phyloP scores from a whole-genome alignment of 345 rosid species.

The Erucastrum elatum region DNA sequence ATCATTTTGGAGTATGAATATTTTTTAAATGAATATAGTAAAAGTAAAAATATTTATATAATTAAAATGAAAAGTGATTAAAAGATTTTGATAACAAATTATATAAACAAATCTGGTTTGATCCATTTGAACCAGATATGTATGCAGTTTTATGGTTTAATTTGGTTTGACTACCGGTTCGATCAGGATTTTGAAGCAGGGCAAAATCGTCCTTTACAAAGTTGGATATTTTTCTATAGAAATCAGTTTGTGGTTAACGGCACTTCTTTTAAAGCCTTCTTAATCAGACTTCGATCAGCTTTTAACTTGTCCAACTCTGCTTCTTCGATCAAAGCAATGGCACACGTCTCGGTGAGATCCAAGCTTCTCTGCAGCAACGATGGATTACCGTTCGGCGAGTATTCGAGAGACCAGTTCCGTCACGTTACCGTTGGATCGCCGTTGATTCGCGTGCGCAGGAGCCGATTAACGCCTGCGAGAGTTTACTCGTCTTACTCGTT shows the following conservation, averaged over 20 bases:
- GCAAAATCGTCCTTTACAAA: background rate
- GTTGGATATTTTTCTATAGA: conserved; percentile 22
- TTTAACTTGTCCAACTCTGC: background rate
- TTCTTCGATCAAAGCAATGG: conserved; percentile 44
- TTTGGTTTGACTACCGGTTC: background rate
- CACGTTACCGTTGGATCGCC: conserved; percentile 40
- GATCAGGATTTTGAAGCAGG: background rate
- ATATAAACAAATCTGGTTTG: background rate
- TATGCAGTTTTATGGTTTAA: background rate
- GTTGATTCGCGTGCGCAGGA: conserved; percentile 40
- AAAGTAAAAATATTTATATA: no score
- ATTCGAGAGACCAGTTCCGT: conserved; percentile 43
- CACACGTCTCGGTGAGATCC: conserved; percentile 58
- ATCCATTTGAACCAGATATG: background rate
- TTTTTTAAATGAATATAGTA: no score
- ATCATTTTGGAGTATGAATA: no score
- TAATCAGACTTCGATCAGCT: conserved; percentile 11
- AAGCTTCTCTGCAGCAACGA: conserved; percentile 58
- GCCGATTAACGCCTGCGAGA: conserved; percentile 30
- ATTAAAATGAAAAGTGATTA: no score
- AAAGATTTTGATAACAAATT: background rate
- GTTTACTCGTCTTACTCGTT: conserved; percentile 39
- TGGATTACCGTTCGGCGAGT: conserved; percentile 42
- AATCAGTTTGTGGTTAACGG: conserved; percentile 40
- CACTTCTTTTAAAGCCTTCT: no score